A percentile compares a stretch with the other conserved stretches of the same genome.
Conservation (phyloP, 2,329 filamentous ascomycete species). For the Trichoderma pleuroti region DNA sequence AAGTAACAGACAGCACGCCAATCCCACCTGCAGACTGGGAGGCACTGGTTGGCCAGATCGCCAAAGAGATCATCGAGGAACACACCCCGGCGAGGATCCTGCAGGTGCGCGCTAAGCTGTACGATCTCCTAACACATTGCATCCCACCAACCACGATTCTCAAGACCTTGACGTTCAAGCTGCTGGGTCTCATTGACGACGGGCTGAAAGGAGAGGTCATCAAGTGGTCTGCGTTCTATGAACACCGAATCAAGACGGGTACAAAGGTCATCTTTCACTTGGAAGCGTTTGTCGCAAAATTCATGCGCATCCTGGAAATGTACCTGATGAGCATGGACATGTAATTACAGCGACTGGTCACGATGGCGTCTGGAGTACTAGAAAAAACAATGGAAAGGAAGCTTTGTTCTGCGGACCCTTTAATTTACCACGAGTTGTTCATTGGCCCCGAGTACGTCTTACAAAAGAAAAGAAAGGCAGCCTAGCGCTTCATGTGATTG, state of each 20-base stretch:
- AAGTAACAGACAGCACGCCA: slow-evolving; percentile 77
- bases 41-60: slow-evolving; percentile 80
- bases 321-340: slow-evolving; percentile 83
- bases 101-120: slow-evolving; percentile 87
- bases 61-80: slow-evolving; percentile 90
- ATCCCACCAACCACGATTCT: slow-evolving; percentile 93
- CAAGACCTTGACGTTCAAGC: slow-evolving; percentile 91
- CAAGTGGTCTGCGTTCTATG: slow-evolving; percentile 95
- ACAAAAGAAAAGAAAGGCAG: not conserved
- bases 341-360: slow-evolving; percentile 33
- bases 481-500: not conserved
- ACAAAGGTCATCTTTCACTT: slow-evolving; percentile 97
- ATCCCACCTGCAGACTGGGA: slow-evolving; percentile 98
- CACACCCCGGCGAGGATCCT: slow-evolving; percentile 87
- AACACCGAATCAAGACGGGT: slow-evolving; percentile 88
- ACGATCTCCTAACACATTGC: slow-evolving; percentile 94
- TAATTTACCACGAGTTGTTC: not conserved
- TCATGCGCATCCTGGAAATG: slow-evolving; percentile 95
- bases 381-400: slow-evolving; percentile 1
- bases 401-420: not conserved
- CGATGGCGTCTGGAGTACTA: slow-evolving; percentile 14
- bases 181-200: slow-evolving; percentile 84
- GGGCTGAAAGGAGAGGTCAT: slow-evolving; percentile 87
- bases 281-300: slow-evolving; percentile 97
- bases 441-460: not conserved